phyloP scores from a whole-genome alignment of 2,329 filamentous ascomycete genomes.

The Daldinia eschscholtzii region DNA sequence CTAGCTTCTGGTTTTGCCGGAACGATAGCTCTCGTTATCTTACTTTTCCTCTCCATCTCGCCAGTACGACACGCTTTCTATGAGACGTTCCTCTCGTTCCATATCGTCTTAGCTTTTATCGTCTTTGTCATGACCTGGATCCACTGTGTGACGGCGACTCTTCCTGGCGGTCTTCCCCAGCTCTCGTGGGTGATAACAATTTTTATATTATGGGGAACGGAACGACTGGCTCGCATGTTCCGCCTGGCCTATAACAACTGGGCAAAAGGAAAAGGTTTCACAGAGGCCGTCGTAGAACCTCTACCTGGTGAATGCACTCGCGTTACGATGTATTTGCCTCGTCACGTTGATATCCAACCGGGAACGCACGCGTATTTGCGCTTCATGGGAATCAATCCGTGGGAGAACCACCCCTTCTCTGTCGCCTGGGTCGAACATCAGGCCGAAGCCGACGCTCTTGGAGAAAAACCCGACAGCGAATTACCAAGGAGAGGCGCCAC shows the following conservation, averaged over 20 bases:
- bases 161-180: conserved; percentile 77
- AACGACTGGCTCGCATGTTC: conserved; percentile 74
- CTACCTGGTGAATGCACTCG: conserved; percentile 77
- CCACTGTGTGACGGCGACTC: conserved; percentile 76
- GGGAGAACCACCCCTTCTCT: conserved; percentile 84
- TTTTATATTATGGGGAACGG: conserved; percentile 80
- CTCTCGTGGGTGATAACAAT: conserved; percentile 80
- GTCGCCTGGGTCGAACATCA: conserved; percentile 78
- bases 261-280: conserved; percentile 66
- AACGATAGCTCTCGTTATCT: conserved; percentile 70
- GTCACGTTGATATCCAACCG: conserved; percentile 73
- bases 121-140: conserved; percentile 80
- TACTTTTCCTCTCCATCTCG: conserved; percentile 79
- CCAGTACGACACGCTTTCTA: conserved; percentile 94
- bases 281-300: conserved; percentile 74
- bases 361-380: conserved; percentile 83
- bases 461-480: conserved; percentile 54
- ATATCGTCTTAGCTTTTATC: conserved; percentile 80
- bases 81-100: conserved; percentile 91
- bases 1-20: conserved; percentile 74
- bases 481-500: conserved; percentile 56
- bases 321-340: conserved; percentile 77
- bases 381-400: conserved; percentile 73
- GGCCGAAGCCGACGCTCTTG: conserved; percentile 55
- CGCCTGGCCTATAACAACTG: conserved; percentile 76